These are phyloP conservation scores for Ensete ventricosum DNA, from an alignment of 176 grass and related monocot species.

Conservation along the genomic window DNA sequence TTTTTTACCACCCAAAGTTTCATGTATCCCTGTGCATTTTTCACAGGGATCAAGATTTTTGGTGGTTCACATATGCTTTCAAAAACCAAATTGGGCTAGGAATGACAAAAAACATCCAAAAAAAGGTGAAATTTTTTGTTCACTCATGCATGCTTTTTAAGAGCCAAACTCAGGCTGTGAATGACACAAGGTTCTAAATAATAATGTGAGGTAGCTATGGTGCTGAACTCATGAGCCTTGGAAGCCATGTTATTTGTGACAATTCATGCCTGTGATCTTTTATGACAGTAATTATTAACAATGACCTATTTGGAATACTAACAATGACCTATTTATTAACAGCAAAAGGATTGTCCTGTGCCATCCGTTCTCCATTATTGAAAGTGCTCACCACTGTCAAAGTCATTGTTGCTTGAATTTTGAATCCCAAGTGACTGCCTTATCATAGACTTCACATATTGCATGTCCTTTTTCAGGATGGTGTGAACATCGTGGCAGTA, in stretches of 20 bases:
- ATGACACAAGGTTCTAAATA: too few relatives aligned
- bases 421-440: slow-evolving; percentile 12
- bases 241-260: not conserved
- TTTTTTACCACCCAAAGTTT: too few relatives aligned
- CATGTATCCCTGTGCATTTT: too few relatives aligned
- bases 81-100: too few relatives aligned
- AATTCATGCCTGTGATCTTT: not conserved
- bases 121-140: too few relatives aligned
- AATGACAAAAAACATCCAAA: too few relatives aligned
- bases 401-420: not conserved
- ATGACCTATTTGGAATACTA: not conserved
- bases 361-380: not conserved
- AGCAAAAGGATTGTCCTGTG: not conserved
- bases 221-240: too few relatives aligned
- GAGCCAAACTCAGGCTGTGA: too few relatives aligned
- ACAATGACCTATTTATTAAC: not conserved
- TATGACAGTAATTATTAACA: not conserved
- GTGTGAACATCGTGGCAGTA: slow-evolving; percentile 78
- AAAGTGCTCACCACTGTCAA: not conserved
- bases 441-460: slow-evolving; percentile 17
- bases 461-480: slow-evolving; percentile 47
- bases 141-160: too few relatives aligned
- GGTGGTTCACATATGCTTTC: too few relatives aligned
- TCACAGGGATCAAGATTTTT: too few relatives aligned
- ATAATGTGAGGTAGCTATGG: too few relatives aligned